Conservation (phyloP, 306 rosid species). For the Mimosa bimucronata region DNA sequence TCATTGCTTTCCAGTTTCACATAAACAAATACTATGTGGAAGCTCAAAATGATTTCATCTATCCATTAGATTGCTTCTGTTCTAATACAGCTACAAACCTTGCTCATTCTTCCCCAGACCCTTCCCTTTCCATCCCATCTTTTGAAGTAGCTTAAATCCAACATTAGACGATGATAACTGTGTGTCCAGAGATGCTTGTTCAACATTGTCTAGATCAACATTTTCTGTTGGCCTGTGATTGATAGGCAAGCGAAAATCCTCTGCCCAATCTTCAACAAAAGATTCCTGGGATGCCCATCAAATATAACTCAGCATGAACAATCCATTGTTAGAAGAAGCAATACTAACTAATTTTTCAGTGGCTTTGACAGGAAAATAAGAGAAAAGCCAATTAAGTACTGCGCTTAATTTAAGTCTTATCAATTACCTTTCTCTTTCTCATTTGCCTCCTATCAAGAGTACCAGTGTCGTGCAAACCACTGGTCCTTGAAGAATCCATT, state of each 20-base stretch:
- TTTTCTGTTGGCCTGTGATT: constrained; percentile 93
- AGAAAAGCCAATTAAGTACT: constrained; percentile 1
- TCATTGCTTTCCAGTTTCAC: no score
- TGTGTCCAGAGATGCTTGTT: constrained; percentile 90
- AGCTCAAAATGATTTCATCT: not conserved
- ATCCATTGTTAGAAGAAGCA: not conserved
- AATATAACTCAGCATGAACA: constrained; percentile 14
- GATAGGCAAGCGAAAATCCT: constrained; percentile 86
- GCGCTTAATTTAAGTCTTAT: not conserved
- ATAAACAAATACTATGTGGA: not conserved
- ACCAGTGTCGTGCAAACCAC: constrained; percentile 53
- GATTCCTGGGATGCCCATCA: constrained; percentile 57
- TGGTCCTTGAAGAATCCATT: constrained; percentile 67
- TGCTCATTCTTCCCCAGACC: constrained; percentile 98
- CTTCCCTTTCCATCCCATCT: constrained; percentile 99
- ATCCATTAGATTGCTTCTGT: not conserved
- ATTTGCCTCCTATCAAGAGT: constrained; percentile 49
- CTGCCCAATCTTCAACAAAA: constrained; percentile 60
- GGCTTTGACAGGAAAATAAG: not conserved
- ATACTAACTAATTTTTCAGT: not conserved
- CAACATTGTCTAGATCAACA: constrained; percentile 90
- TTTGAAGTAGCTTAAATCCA: constrained; percentile 96
- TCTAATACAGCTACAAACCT: constrained; percentile 49
- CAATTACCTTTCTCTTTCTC: constrained; percentile 62
- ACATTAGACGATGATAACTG: constrained; percentile 81